Evolutionary conservation across 306 rosid species (phyloP).

Genomic region (Chamaecrista fasciculata): DNA sequence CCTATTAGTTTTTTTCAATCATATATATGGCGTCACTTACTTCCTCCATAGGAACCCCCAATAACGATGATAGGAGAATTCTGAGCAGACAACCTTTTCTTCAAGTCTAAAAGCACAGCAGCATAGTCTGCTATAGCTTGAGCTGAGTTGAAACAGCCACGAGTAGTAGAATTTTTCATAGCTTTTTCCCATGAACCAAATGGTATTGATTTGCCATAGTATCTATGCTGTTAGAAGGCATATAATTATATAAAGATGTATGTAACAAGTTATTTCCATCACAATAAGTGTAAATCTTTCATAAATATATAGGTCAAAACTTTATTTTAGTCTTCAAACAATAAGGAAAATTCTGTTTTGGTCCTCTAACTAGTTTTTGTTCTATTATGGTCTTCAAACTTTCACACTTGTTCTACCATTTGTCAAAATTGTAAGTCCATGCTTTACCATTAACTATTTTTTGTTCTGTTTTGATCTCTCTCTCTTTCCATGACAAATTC

Average conservation of each 20-base stretch:
- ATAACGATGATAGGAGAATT: conserved; percentile 37
- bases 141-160: conserved; percentile 39
- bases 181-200: conserved; percentile 27
- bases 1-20: background rate
- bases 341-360: too few relatives aligned
- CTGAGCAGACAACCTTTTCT: conserved; percentile 19
- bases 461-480: too few relatives aligned
- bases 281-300: background rate
- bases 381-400: too few relatives aligned
- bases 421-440: too few relatives aligned
- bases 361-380: too few relatives aligned
- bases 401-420: too few relatives aligned
- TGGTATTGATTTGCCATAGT: conserved; percentile 47
- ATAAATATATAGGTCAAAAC: too few relatives aligned
- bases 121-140: conserved; percentile 52
- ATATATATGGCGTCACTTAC: conserved; percentile 12
- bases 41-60: conserved; percentile 50
- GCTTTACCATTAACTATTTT: too few relatives aligned
- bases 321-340: too few relatives aligned
- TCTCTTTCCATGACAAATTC: too few relatives aligned
- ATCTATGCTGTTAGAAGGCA: conserved; percentile 31
- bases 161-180: conserved; percentile 24
- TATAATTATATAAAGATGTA: background rate
- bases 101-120: conserved; percentile 32
- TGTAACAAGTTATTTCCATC: background rate